These are phyloP conservation scores for Tylopilus cervinicoccineus DNA, from an alignment of 768 basidiomycete genomes.

Conservation along the genomic window DNA sequence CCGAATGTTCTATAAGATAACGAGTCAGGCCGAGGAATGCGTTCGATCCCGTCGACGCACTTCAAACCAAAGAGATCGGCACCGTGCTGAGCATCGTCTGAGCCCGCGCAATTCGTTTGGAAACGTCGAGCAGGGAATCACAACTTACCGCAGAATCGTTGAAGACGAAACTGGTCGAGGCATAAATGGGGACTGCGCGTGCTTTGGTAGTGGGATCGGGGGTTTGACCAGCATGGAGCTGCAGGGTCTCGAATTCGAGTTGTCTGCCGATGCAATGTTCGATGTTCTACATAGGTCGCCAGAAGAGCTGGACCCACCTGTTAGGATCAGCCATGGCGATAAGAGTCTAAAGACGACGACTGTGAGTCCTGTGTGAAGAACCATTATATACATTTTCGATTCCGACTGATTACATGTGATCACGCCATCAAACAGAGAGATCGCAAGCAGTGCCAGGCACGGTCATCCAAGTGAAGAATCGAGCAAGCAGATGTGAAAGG, in stretches of 20 bases:
- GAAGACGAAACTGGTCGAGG: constrained; percentile 53
- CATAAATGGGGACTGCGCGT: constrained; percentile 62
- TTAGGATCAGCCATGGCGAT: constrained; percentile 22
- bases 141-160: constrained; percentile 44
- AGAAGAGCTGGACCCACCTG: constrained; percentile 11
- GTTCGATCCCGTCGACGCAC: constrained; percentile 11
- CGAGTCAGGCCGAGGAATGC: not conserved
- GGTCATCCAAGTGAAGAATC: too few relatives aligned
- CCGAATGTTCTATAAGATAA: constrained; percentile 34
- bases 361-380: not conserved
- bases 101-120: not conserved
- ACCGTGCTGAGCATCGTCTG: constrained; percentile 38
- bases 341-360: not conserved
- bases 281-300: too few relatives aligned
- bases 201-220: constrained; percentile 53
- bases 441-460: too few relatives aligned
- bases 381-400: constrained; percentile 1
- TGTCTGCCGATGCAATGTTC: constrained; percentile 15
- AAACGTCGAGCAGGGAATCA: not conserved
- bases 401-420: constrained; percentile 3
- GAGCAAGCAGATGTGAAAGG: too few relatives aligned
- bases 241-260: constrained; percentile 58
- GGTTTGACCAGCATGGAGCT: constrained; percentile 58
- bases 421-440: constrained; percentile 5
- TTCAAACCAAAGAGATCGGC: constrained; percentile 51